Evolutionary conservation across 2,329 filamentous ascomycete genomes (phyloP).

Genomic region (Stemphylium vesicarium): DNA sequence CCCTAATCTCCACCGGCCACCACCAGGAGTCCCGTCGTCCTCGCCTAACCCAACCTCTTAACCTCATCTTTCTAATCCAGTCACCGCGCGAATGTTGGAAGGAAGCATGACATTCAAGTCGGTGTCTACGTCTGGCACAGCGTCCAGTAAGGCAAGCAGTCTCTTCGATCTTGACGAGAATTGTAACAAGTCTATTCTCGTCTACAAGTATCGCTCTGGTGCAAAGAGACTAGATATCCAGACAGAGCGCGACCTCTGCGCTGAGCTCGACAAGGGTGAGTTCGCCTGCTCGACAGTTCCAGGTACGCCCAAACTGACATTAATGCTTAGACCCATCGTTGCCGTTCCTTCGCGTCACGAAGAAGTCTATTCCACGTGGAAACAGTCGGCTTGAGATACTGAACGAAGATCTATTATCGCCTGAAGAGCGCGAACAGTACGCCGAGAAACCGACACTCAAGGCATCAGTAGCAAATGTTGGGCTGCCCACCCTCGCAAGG

Average conservation of each 20-base stretch:
- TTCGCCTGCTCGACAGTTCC: slow-evolving; percentile 1
- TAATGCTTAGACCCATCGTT: slow-evolving; percentile 49
- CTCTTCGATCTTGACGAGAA: slow-evolving; percentile 55
- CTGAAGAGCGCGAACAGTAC: slow-evolving; percentile 46
- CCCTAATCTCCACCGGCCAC: slow-evolving; percentile 14
- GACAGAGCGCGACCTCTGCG: slow-evolving; percentile 54
- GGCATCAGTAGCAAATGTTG: slow-evolving; percentile 56
- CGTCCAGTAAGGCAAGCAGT: slow-evolving; percentile 47
- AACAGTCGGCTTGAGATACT: slow-evolving; percentile 55
- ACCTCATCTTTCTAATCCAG: slow-evolving; percentile 29
- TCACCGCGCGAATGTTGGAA: slow-evolving; percentile 17
- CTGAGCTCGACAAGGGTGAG: slow-evolving; percentile 46
- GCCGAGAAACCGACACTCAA: slow-evolving; percentile 55
- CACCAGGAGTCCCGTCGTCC: slow-evolving; percentile 22
- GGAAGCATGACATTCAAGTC: slow-evolving; percentile 53
- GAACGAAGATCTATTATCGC: slow-evolving; percentile 52
- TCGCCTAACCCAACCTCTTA: slow-evolving; percentile 29
- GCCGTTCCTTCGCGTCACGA: slow-evolving; percentile 53
- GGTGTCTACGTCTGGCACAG: slow-evolving; percentile 49
- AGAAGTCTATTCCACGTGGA: slow-evolving; percentile 55
- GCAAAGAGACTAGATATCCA: slow-evolving; percentile 48
- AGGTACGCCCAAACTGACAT: slow-evolving; percentile 25
- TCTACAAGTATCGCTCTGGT: slow-evolving; percentile 55
- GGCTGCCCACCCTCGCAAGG: slow-evolving; percentile 53
- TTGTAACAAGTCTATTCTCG: slow-evolving; percentile 52